These are phyloP conservation scores for Colletotrichum tropicale DNA, from an alignment of 2,329 filamentous ascomycete species.

Conservation along the genomic window DNA sequence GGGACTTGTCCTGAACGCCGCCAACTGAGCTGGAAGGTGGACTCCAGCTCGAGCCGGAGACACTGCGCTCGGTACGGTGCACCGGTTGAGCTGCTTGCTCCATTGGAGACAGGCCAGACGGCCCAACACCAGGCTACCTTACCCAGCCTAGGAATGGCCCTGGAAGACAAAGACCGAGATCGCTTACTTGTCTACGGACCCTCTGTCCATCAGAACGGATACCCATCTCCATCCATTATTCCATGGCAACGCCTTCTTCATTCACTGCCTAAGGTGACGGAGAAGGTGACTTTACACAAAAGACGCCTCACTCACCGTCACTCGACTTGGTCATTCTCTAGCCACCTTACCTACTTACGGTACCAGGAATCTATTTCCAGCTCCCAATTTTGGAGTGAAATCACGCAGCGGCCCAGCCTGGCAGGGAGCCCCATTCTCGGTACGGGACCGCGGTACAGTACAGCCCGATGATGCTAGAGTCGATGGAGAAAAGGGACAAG, in stretches of 20 bases:
- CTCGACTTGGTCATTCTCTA: neutral
- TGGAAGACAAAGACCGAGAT: neutral
- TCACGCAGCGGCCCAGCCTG: neutral
- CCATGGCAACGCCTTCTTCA: neutral
- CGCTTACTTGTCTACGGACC: neutral
- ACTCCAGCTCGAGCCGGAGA: slow-evolving; percentile 15
- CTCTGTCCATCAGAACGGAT: neutral
- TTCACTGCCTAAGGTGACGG: neutral
- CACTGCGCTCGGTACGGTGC: slow-evolving; percentile 4
- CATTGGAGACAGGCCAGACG: neutral
- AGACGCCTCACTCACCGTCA: neutral
- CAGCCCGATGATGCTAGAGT: slow-evolving; percentile 11
- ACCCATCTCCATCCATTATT: neutral
- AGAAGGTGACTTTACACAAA: neutral
- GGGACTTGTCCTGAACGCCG: slow-evolving; percentile 1
- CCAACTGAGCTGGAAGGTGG: slow-evolving; percentile 1
- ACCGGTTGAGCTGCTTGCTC: neutral
- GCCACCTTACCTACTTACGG: neutral
- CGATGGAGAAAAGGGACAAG: slow-evolving; percentile 15
- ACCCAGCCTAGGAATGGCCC: neutral
- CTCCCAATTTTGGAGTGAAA: neutral
- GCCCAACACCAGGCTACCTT: neutral
- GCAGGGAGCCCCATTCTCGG: neutral
- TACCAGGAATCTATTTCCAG: neutral
- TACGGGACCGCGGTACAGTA: slow-evolving; percentile 9